Conservation (phyloP, 352 stramenopile genomes). For the Globisporangium echinulatum region DNA sequence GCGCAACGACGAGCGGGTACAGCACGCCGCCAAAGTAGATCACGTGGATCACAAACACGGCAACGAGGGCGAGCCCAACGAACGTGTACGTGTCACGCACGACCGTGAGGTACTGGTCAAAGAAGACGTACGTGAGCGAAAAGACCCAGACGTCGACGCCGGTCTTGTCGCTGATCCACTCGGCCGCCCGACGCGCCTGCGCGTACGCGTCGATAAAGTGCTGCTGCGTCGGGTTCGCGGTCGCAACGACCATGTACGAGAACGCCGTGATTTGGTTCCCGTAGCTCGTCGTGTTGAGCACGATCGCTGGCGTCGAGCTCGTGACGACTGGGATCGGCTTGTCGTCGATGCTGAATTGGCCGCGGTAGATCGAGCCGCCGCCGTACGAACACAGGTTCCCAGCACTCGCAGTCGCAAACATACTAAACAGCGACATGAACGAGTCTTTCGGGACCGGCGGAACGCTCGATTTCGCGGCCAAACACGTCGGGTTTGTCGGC, state of each 20-base stretch:
- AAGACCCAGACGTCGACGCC: slow-evolving; percentile 66
- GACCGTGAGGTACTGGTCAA: slow-evolving; percentile 67
- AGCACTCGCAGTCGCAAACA: slow-evolving; percentile 45
- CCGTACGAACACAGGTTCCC: slow-evolving; percentile 46
- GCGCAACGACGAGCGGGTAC: slow-evolving; percentile 36
- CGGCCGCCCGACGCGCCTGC: slow-evolving; percentile 42
- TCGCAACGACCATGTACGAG: slow-evolving; percentile 59
- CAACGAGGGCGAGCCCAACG: slow-evolving; percentile 32
- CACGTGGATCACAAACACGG: slow-evolving; percentile 46
- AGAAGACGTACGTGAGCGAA: slow-evolving; percentile 49
- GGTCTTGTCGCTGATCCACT: slow-evolving; percentile 61
- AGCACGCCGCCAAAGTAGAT: slow-evolving; percentile 44
- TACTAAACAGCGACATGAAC: slow-evolving; percentile 69
- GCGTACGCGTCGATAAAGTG: slow-evolving; percentile 39
- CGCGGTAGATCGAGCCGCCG: slow-evolving; percentile 53
- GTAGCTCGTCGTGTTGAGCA: slow-evolving; percentile 42
- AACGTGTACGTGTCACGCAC: slow-evolving; percentile 43
- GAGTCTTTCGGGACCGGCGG: slow-evolving; percentile 37
- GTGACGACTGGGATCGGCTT: slow-evolving; percentile 33
- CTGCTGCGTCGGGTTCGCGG: slow-evolving; percentile 30
- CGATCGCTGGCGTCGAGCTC: slow-evolving; percentile 21
- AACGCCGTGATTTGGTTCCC: slow-evolving; percentile 52
- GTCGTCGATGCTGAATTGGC: slow-evolving; percentile 62
- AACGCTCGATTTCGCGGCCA: slow-evolving; percentile 22
- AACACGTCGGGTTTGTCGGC: slow-evolving; percentile 27